phyloP scores from a whole-genome alignment of 768 basidiomycete species.

The Leccinum barrowsii region DNA sequence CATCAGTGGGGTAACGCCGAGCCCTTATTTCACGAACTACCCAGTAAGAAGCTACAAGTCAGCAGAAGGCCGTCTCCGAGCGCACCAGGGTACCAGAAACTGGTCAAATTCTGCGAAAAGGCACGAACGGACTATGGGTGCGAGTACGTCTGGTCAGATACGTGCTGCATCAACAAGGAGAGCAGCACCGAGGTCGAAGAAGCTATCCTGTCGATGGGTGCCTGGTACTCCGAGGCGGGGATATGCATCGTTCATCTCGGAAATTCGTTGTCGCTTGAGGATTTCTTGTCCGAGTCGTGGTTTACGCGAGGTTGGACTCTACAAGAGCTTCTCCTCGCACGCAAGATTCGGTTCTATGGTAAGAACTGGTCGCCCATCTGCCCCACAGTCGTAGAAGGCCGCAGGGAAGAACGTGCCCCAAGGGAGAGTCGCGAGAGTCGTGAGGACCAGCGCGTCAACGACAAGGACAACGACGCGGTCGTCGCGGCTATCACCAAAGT shows the following conservation, averaged over 20 bases:
- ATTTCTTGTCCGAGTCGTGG: slow-evolving; percentile 24
- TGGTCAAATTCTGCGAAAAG: slow-evolving; percentile 26
- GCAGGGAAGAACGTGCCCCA: slow-evolving; percentile 12
- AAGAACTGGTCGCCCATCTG: slow-evolving; percentile 21
- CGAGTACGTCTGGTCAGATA: slow-evolving; percentile 29
- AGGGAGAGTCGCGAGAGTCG: slow-evolving; percentile 2
- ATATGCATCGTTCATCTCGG: slow-evolving; percentile 25
- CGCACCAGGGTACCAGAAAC: slow-evolving; percentile 26
- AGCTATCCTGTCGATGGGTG: slow-evolving; percentile 21
- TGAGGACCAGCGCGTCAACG: slow-evolving; percentile 19
- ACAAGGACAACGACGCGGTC: slow-evolving; percentile 20
- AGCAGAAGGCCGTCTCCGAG: slow-evolving; percentile 10
- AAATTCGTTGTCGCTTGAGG: slow-evolving; percentile 19
- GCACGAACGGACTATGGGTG: slow-evolving; percentile 23
- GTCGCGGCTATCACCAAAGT: slow-evolving; percentile 13
- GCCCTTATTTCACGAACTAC: slow-evolving; percentile 21
- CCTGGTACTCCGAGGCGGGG: slow-evolving; percentile 24
- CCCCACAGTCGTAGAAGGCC: slow-evolving; percentile 11
- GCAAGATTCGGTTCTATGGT: slow-evolving; percentile 25
- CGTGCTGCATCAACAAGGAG: slow-evolving; percentile 28
- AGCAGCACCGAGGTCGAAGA: slow-evolving; percentile 27
- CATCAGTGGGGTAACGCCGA: slow-evolving; percentile 26
- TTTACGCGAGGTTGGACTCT: slow-evolving; percentile 23
- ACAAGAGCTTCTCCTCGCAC: slow-evolving; percentile 21
- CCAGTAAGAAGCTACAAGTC: slow-evolving; percentile 12